Conservation (phyloP, 2,329 filamentous ascomycete genomes). For the Colletotrichum plurivorum region DNA sequence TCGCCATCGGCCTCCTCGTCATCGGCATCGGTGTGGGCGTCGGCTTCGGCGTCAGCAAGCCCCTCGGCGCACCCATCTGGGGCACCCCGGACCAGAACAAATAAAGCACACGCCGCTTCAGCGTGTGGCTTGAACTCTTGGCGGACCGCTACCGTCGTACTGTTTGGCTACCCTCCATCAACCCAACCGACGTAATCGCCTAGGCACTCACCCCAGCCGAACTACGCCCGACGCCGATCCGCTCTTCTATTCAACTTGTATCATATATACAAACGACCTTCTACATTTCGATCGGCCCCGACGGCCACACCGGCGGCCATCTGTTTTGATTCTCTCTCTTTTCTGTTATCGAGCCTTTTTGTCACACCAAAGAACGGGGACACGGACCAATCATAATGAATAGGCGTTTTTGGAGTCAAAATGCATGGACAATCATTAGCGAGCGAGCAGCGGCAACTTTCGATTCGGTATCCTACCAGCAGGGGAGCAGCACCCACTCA, state of each 20-base stretch:
- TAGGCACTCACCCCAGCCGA: neutral
- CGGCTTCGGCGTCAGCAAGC: constrained; percentile 73
- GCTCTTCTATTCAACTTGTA: constrained; percentile 35
- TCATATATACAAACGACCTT: constrained; percentile 32
- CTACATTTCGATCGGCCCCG: constrained; percentile 15
- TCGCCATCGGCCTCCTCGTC: constrained; percentile 66
- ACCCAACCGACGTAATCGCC: constrained; percentile 18
- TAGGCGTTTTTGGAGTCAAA: constrained; percentile 39
- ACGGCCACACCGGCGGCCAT: constrained; percentile 21
- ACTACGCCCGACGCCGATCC: constrained; percentile 17
- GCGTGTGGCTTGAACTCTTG: neutral
- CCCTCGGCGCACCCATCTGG: constrained; percentile 73
- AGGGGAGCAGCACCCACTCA: neutral
- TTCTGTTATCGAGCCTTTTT: constrained; percentile 9
- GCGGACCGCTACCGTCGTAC: neutral
- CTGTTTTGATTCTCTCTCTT: constrained; percentile 11
- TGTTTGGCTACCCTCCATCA: neutral
- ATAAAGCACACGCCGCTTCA: neutral
- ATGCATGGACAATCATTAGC: constrained; percentile 36
- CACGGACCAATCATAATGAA: constrained; percentile 37
- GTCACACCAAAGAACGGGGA: constrained; percentile 16
- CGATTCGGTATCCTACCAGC: constrained; percentile 26
- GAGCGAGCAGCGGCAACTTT: constrained; percentile 40
- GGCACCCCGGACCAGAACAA: constrained; percentile 41
- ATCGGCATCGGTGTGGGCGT: constrained; percentile 68